Evolutionary conservation across 345 rosid genomes (phyloP).

Genomic region (Salix arbutifolia): DNA sequence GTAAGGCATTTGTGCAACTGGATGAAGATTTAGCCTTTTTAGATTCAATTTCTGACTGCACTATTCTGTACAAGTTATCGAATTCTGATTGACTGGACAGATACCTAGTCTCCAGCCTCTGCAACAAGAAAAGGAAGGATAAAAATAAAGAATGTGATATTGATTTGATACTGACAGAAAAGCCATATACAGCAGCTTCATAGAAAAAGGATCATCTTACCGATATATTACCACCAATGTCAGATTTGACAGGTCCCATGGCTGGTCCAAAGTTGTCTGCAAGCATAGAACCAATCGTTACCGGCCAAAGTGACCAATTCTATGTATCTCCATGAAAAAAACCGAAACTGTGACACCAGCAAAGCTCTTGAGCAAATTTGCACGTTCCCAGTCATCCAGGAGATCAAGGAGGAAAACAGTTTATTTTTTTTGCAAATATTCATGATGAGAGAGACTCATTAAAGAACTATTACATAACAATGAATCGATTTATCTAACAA

Average conservation of each 20-base stretch:
- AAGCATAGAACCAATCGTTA: neutral
- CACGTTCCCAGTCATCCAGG: no score
- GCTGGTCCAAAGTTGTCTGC: conserved; percentile 24
- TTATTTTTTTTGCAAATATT: no score
- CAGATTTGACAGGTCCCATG: conserved; percentile 16
- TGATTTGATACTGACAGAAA: no score
- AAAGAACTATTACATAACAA: no score
- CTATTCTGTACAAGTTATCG: conserved; percentile 2
- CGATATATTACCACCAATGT: conserved; percentile 18
- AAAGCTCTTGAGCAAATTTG: no score
- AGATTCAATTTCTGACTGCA: conserved; percentile 12
- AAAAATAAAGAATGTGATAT: neutral
- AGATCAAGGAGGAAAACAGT: no score
- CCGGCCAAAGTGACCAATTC: no score
- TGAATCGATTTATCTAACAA: no score
- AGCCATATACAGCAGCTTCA: neutral
- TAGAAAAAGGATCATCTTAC: neutral
- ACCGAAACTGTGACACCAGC: no score
- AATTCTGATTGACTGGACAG: conserved; percentile 7
- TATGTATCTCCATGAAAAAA: no score
- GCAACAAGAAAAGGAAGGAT: neutral
- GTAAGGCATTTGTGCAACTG: conserved; percentile 21
- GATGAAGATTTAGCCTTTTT: conserved; percentile 17
- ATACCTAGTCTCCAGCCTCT: conserved; percentile 23
- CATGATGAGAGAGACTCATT: no score